Evolutionary conservation across 176 grass and related monocot species (phyloP), one percentile per base, ranked within the genome.

Genomic region (Aegilops umbellulata): DNA sequence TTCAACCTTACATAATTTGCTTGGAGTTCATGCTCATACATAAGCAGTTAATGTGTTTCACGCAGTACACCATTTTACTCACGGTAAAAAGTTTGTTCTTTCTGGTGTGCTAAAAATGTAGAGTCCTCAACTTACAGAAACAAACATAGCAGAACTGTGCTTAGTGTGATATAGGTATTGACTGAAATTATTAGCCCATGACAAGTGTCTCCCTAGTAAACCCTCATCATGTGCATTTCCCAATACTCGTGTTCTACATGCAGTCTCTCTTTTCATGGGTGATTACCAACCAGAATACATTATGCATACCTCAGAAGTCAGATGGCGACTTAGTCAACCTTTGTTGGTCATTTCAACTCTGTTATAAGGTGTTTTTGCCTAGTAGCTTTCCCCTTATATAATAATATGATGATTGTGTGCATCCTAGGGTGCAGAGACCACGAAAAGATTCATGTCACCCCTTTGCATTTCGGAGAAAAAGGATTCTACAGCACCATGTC

Each of bases 11-110:
- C 39, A 38, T 72, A 51, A 10, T 32, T 77, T 14, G 31, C 46
- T 57, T 69, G 27, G n/a, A 83, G 23, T 80, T 84, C 65, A 42
- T 84, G 66, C 58, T 84, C 60, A 84, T 39, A 31, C 61, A 25
- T 80, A 65, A 64, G 26, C 14, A 81, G 24, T 53, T 75, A 20
- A 69, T 24, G 34, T 67, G 12, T 73, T 73, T 34, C 39, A 65
- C 25, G 71, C 20, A 53, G 32, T 74, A 74, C 41, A 47, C 70
- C 38, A 74, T 47, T 47, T 77, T 39, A 78, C 44, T 29, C 41
- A 17, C 53, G 31, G 62, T 13, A 16, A 68, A 76, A 42, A 79
- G 20, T 68, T 38, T 24, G 25, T 65, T 74, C 9, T 65, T 49
- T 27, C 26, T 58, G 63, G 22, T 62, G 20, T 62, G 65, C 27